Evolutionary conservation across 805 yeast species (phyloP).

Genomic region (Schizosaccharomyces lindneri): DNA sequence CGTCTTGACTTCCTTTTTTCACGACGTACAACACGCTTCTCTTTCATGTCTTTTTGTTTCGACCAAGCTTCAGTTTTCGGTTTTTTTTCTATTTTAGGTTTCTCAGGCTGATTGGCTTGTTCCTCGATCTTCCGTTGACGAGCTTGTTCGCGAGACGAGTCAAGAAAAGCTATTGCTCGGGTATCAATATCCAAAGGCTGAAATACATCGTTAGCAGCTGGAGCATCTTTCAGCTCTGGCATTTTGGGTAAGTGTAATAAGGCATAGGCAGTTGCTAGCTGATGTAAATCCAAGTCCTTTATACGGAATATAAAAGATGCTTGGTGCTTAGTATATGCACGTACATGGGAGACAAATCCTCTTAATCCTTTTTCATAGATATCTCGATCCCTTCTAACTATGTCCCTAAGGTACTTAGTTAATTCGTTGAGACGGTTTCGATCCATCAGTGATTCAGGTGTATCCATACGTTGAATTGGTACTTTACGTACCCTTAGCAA

Average conservation of each 20-base stretch:
- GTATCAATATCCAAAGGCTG: background rate
- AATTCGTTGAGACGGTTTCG: slow-evolving; percentile 6
- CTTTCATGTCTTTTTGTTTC: slow-evolving; percentile 36
- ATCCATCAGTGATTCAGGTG: slow-evolving; percentile 4
- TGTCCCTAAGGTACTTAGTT: slow-evolving; percentile 16
- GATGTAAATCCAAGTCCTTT: slow-evolving; percentile 41
- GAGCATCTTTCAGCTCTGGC: slow-evolving; percentile 53
- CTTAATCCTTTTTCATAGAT: slow-evolving; percentile 57
- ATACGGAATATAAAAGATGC: slow-evolving; percentile 73
- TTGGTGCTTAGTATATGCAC: slow-evolving; percentile 67
- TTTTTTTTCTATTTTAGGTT: background rate
- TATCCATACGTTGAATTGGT: slow-evolving; percentile 19
- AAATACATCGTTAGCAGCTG: background rate
- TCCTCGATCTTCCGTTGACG: background rate
- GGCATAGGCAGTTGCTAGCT: slow-evolving; percentile 54
- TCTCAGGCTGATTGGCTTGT: background rate
- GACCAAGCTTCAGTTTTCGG: slow-evolving; percentile 59
- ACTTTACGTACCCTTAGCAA: slow-evolving; percentile 56
- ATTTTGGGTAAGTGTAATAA: slow-evolving; percentile 65
- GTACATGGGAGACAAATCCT: slow-evolving; percentile 60
- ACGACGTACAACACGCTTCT: slow-evolving; percentile 30
- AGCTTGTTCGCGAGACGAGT: background rate
- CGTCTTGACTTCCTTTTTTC: slow-evolving; percentile 14
- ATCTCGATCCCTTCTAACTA: slow-evolving; percentile 49
- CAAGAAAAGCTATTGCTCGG: background rate